phyloP scores from a whole-genome alignment of 345 rosid genomes.

The Gossypium turneri region DNA sequence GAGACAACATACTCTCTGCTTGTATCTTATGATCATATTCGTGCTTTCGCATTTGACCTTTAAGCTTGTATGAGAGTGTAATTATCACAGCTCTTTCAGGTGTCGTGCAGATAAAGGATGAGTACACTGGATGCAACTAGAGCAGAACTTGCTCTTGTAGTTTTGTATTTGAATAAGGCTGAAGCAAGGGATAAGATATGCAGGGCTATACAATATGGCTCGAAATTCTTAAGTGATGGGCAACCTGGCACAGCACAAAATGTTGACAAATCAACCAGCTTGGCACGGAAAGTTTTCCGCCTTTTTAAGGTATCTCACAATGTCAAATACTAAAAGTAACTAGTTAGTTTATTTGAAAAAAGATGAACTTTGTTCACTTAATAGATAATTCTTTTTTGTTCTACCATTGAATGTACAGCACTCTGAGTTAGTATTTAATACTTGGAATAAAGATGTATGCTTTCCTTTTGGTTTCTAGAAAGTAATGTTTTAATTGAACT shows the following conservation, averaged over 20 bases:
- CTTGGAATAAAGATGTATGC: too few relatives aligned
- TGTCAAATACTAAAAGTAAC: background rate
- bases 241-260: conserved; percentile 89
- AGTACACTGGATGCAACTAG: conserved; percentile 72
- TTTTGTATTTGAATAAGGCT: conserved; percentile 88
- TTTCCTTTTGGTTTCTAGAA: too few relatives aligned
- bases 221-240: conserved; percentile 86
- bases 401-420: background rate
- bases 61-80: background rate
- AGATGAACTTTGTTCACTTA: background rate
- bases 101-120: conserved; percentile 44
- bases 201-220: conserved; percentile 96
- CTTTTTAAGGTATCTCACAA: conserved; percentile 63
- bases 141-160: conserved; percentile 81
- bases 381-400: background rate
- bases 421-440: background rate
- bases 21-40: background rate
- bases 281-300: conserved; percentile 98
- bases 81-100: conserved; percentile 16
- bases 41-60: background rate
- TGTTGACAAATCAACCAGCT: conserved; percentile 88
- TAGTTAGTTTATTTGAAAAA: background rate
- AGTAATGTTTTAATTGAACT: too few relatives aligned
- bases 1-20: background rate
- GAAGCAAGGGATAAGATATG: conserved; percentile 99